Percentiles rank a stretch among this genome's conserved stretches.
These are phyloP conservation scores for Barnettozyma siamensis DNA, from an alignment of 805 yeast genomes.

Conservation along the genomic window DNA sequence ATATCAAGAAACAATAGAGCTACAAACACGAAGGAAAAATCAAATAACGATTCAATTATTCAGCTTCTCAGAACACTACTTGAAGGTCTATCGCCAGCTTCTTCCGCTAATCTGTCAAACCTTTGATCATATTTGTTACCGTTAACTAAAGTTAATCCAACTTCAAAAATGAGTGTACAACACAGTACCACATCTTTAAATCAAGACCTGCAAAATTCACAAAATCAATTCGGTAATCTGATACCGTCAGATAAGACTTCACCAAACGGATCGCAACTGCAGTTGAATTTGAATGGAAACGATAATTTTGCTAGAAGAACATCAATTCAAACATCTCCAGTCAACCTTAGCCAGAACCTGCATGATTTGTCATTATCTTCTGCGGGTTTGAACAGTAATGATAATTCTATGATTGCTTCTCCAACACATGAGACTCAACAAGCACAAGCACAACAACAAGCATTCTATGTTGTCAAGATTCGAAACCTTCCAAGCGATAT, in stretches of 20 bases:
- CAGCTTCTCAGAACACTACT: too few relatives aligned
- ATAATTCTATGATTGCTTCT: conserved; percentile 1
- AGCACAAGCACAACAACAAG: conserved; percentile 1
- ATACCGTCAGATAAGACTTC: conserved; percentile 18
- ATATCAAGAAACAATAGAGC: too few relatives aligned
- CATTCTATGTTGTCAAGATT: conserved; percentile 33
- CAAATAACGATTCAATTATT: too few relatives aligned
- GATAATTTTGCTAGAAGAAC: conserved; percentile 14
- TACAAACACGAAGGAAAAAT: too few relatives aligned
- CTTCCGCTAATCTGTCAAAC: too few relatives aligned
- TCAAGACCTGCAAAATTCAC: conserved; percentile 5
- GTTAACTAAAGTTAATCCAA: too few relatives aligned
- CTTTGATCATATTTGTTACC: too few relatives aligned
- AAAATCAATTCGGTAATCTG: conserved; percentile 11
- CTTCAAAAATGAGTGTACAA: conserved; percentile 7
- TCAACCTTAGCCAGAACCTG: conserved; percentile 16
- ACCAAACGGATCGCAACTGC: conserved; percentile 17
- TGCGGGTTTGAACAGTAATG: background rate
- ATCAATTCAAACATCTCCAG: conserved; percentile 22
- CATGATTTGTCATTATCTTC: conserved; percentile 15
- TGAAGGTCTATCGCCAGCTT: too few relatives aligned
- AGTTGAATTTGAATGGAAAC: conserved; percentile 9
- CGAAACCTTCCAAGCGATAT: conserved; percentile 60
- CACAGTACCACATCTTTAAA: conserved; percentile 1
- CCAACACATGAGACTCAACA: conserved; percentile 6